Percentiles rank a stretch among this genome's conserved stretches.
Evolutionary conservation across 257 asterid genomes (phyloP).

Genomic region (Fraxinus americana): DNA sequence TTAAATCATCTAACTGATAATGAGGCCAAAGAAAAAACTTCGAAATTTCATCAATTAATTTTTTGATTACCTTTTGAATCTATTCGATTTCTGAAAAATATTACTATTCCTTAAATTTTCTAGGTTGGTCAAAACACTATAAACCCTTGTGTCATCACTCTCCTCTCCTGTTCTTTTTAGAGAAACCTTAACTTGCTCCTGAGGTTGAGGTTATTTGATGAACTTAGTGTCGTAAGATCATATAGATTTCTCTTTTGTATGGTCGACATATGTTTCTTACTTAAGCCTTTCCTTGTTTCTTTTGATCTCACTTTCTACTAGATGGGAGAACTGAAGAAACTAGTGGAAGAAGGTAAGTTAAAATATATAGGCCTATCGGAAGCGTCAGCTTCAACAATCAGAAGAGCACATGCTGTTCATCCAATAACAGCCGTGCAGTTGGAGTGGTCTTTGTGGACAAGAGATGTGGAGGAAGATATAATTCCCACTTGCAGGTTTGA

Average conservation of each 20-base stretch:
- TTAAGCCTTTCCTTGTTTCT: not conserved
- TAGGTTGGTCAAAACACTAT: no score
- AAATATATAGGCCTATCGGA: slow-evolving; percentile 48
- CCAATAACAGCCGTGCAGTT: slow-evolving; percentile 47
- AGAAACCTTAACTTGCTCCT: no score
- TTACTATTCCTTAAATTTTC: no score
- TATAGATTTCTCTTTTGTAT: not conserved
- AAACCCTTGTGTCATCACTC: no score
- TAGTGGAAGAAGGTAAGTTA: slow-evolving; percentile 58
- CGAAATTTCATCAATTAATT: no score
- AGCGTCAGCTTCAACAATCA: slow-evolving; percentile 49
- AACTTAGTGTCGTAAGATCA: no score
- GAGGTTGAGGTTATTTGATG: no score
- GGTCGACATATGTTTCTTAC: not conserved
- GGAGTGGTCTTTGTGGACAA: slow-evolving; percentile 56
- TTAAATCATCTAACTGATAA: no score
- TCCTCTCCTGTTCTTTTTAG: no score
- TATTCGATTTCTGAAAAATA: no score
- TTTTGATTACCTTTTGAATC: no score
- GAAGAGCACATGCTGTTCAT: slow-evolving; percentile 58
- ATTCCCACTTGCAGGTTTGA: slow-evolving; percentile 53
- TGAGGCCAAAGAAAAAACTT: no score
- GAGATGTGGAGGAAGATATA: slow-evolving; percentile 49
- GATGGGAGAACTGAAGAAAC: slow-evolving; percentile 51
- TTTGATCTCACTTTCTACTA: not conserved